Evolutionary conservation across 371 early-diverging fungal genomes (phyloP), one percentile per base, ranked within the genome.

Genomic region (Mucor sp.): DNA sequence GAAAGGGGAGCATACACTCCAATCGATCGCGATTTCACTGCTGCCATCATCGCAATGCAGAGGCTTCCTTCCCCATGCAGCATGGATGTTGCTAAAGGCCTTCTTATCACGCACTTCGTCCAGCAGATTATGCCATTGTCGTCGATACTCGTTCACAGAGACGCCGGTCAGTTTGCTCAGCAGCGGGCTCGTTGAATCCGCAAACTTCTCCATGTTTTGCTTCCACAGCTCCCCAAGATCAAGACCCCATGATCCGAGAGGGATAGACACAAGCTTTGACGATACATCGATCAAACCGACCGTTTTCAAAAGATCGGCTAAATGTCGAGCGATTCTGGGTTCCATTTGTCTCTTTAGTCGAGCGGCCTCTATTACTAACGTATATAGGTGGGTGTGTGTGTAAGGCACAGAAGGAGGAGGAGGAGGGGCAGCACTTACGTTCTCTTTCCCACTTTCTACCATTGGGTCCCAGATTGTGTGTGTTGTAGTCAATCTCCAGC

Each of bases 151-250:
- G 12, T 30, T 32, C 3, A 58, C 28, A 12, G 76, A 32, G 1
- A 70, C 15, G 0, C 68, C 66, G 14, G 66, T 23, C 6, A 66
- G 15, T n/a, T 64, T 63, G 37, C 66, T 60, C 11, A 76, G 23
- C 6, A 72, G 21, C 11, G 79, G 76, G 4, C 44, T 43, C 3
- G 69, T 62, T 6, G 79, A 69, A 17, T 69, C 63, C 6, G 61
- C 44, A 66, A 78, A 78, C 5, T 63, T 63, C 35, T 78, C 74
- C 17, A 68, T 27, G 30, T 78, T 78, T 30, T 75, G 66, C 28
- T 74, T 71, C 79, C 79, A 78, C 12, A 78, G 43, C 6, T 61
- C 30, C 14, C 77, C 77, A 30, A 77, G 62, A 62, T 77, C 77
- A 32, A 71, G 55, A 17, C 77, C 77, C 77, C 77, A 77, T 23